Percentiles rank a stretch among this genome's conserved stretches.
Evolutionary conservation across 2,329 filamentous ascomycete species (phyloP).

Genomic region (Aureobasidium sp.): DNA sequence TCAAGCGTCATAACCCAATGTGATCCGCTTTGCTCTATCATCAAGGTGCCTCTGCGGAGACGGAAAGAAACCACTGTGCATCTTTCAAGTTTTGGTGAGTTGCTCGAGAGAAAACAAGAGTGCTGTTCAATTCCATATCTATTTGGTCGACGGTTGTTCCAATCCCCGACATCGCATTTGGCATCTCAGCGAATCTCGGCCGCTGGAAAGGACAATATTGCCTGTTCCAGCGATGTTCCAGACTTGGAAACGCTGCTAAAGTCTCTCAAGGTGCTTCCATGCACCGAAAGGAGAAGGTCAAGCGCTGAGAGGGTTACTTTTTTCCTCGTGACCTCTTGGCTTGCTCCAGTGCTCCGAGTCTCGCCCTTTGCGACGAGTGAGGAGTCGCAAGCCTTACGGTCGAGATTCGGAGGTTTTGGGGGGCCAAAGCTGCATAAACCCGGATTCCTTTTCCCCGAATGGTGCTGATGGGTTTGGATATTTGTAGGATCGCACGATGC

Average conservation of each 20-base stretch:
- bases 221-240: neutral
- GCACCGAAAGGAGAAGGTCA: neutral
- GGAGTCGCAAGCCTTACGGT: neutral
- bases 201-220: neutral
- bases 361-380: neutral
- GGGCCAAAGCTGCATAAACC: neutral
- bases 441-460: neutral
- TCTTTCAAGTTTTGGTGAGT: neutral
- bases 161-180: neutral
- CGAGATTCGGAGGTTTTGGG: neutral
- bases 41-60: slow-evolving; percentile 4
- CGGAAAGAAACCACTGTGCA: neutral
- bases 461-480: neutral
- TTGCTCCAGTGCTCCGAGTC: neutral
- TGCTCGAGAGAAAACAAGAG: neutral
- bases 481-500: no score
- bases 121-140: neutral
- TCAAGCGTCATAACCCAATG: neutral
- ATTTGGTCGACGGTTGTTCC: neutral
- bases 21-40: neutral
- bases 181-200: no score
- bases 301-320: neutral
- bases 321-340: neutral
- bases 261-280: neutral
- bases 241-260: no score